Conservation (phyloP, 2,329 filamentous ascomycete genomes). For the Pseudocercospora eumusae region DNA sequence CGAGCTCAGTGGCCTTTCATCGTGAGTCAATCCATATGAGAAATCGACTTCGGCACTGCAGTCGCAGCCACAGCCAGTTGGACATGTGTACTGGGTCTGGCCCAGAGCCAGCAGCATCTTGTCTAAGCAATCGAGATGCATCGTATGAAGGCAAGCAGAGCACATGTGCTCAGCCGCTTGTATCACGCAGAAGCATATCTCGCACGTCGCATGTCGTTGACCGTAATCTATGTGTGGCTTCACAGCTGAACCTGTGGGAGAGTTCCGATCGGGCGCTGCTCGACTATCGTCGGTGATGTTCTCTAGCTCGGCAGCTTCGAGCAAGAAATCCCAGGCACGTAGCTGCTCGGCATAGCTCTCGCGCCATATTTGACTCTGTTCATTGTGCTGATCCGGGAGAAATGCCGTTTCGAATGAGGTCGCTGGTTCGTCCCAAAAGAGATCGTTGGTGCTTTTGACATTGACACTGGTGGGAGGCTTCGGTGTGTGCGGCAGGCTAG, state of each 20-base stretch:
- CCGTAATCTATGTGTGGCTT: slow-evolving; percentile 11
- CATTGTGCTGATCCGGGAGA: slow-evolving; percentile 52
- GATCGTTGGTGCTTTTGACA: slow-evolving; percentile 58
- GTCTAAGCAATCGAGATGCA: slow-evolving; percentile 34
- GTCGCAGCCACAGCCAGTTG: slow-evolving; percentile 37
- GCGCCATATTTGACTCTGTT: slow-evolving; percentile 56
- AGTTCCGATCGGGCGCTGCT: background rate
- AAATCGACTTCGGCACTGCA: slow-evolving; percentile 27
- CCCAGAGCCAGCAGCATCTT: slow-evolving; percentile 19
- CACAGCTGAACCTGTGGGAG: background rate
- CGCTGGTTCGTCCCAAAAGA: slow-evolving; percentile 54
- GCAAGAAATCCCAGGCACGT: slow-evolving; percentile 59
- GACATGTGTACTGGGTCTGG: slow-evolving; percentile 32
- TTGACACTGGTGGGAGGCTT: slow-evolving; percentile 44
- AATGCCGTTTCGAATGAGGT: slow-evolving; percentile 47
- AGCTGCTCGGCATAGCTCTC: slow-evolving; percentile 60
- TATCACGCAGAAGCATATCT: slow-evolving; percentile 34
- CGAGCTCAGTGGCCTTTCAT: background rate
- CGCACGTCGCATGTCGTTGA: slow-evolving; percentile 29
- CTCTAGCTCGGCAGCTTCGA: slow-evolving; percentile 59
- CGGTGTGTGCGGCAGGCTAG: slow-evolving; percentile 36
- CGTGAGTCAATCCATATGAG: slow-evolving; percentile 17
- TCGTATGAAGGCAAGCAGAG: slow-evolving; percentile 35
- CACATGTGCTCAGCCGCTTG: slow-evolving; percentile 36
- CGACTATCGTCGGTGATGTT: slow-evolving; percentile 45